Base-by-base conservation (phyloP, 495 filamentous ascomycete species). In the Trichoderma parareesei region DNA sequence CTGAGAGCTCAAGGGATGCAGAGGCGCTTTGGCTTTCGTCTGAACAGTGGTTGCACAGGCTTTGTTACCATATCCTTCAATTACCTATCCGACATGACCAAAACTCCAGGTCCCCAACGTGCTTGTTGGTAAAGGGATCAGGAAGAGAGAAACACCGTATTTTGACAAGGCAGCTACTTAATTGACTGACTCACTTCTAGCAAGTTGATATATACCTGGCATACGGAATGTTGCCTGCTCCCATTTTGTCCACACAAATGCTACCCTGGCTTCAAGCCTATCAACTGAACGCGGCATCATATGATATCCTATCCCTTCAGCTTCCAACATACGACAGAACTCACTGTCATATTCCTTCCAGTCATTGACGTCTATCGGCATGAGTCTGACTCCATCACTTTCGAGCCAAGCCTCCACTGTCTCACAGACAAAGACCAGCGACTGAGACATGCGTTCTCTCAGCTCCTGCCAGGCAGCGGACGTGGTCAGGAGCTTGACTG, bases 381-480 rank as follows among this genome's bases (percentile, higher is more conserved):
- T 85, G 65, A 83, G 64, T 63, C 82, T 69, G 38, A 81, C 74
- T 2, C 82, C 82, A 48, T 83, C 82, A 67, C 83, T 76, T 5
- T 68, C 64, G 13, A 84, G 63, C 79, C 78, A 83, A 37, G 64
- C 65, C 11, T 63, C 69, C 8, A 73, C 75, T 16, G 78, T 71
- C 64, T 82, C 75, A 63, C 80, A 83, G 0, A 84, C 67, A 44
- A 83, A 65, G 4, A 83, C 71, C 38, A 81, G 33, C 1, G 73
- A 73, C 9, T 64, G 35, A 38, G 57, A 65, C 75, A 84, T 81
- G 16, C 73, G 70, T 33, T 68, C 63, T 53, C 69, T 65, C 61
- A 82, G 55, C 60, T 67, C 68, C 33, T 61, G 16, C 80, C 78
- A 84, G 33, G 72, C 67, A 8, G 44, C 3, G 8, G 69, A 69